Conservation (phyloP, 1,139 yeast species). For the Candida anutae region DNA sequence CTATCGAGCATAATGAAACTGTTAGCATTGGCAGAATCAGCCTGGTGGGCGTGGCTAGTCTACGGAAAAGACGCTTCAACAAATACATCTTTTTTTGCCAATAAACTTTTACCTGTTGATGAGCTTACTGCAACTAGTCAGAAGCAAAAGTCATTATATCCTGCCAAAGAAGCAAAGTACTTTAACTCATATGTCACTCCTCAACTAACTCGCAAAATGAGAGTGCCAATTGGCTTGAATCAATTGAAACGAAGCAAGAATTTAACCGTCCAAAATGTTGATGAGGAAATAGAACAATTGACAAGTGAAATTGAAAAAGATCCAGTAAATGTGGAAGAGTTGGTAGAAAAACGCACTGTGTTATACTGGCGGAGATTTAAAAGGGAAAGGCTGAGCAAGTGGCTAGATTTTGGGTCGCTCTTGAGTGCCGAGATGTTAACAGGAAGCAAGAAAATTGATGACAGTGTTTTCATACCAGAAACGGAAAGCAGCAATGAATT, state of each 20-base stretch:
- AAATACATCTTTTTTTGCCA: constrained; percentile 22
- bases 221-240: constrained; percentile 23
- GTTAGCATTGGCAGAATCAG: constrained; percentile 20
- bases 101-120: constrained; percentile 13
- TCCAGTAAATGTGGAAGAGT: constrained; percentile 6
- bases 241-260: constrained; percentile 7
- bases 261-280: constrained; percentile 4
- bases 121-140: constrained; percentile 16
- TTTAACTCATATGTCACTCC: constrained; percentile 40
- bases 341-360: constrained; percentile 19
- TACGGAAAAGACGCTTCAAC: constrained; percentile 29
- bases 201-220: constrained; percentile 37
- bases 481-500: constrained; percentile 4
- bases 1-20: constrained; percentile 22
- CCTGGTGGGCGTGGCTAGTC: constrained; percentile 39
- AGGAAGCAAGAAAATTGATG: constrained; percentile 6
- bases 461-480: constrained; percentile 5
- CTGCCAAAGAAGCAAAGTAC: constrained; percentile 27
- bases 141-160: constrained; percentile 14
- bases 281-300: constrained; percentile 6
- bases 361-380: constrained; percentile 25
- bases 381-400: constrained; percentile 11
- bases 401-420: constrained; percentile 8
- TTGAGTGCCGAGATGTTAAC: constrained; percentile 12
- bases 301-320: constrained; percentile 8